These are phyloP conservation scores for Venturia aucupariae DNA, from an alignment of 2,329 filamentous ascomycete genomes.

Conservation along the genomic window DNA sequence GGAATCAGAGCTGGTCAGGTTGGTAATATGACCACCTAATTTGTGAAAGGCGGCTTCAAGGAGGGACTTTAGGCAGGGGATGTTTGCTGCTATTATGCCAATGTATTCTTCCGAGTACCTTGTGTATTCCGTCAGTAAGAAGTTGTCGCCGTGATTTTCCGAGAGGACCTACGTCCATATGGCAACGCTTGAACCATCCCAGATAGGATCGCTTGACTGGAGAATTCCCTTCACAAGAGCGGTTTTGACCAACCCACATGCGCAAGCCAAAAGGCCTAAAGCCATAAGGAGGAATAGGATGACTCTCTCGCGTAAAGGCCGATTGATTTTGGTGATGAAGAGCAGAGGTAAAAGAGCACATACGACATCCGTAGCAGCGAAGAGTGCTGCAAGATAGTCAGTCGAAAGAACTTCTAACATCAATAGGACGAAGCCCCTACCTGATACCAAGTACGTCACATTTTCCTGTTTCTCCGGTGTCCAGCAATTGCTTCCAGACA, in stretches of 20 bases:
- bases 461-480: not conserved
- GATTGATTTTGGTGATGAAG: constrained; percentile 15
- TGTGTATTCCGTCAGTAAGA: not conserved
- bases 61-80: constrained; percentile 11
- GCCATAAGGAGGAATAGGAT: constrained; percentile 12
- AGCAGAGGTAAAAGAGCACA: constrained; percentile 12
- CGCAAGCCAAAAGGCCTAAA: constrained; percentile 11
- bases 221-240: not conserved
- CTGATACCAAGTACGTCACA: not conserved
- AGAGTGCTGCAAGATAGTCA: constrained; percentile 1
- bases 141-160: not conserved
- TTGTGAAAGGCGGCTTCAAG: constrained; percentile 8
- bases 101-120: constrained; percentile 12
- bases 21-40: not conserved
- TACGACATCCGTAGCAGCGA: constrained; percentile 10
- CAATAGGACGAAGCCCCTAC: not conserved
- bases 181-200: not conserved
- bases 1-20: not conserved
- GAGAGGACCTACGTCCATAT: constrained; percentile 10
- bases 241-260: constrained; percentile 6
- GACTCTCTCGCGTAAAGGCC: constrained; percentile 12
- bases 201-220: constrained; percentile 1
- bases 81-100: constrained; percentile 13
- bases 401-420: not conserved
- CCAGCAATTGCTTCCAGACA: constrained; percentile 7